Percentiles rank a stretch among this genome's conserved stretches.
Evolutionary conservation across 2,329 filamentous ascomycete species (phyloP).

Genomic region (Ophiostoma australiae): DNA sequence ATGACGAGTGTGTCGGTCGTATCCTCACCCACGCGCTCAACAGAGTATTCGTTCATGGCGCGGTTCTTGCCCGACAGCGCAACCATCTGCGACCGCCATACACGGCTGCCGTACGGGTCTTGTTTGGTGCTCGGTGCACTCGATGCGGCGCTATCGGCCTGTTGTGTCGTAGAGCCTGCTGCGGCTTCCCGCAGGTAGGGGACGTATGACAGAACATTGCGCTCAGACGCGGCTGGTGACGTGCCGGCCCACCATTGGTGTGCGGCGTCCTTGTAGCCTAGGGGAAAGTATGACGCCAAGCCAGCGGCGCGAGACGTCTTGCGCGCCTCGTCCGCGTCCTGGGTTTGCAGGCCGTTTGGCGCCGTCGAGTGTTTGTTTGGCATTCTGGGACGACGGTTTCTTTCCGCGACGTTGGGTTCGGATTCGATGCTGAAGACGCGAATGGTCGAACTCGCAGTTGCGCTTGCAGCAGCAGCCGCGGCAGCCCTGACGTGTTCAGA

Average conservation of each 20-base stretch:
- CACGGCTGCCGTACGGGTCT: slow-evolving; percentile 78
- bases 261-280: slow-evolving; percentile 87
- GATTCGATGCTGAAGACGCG: slow-evolving; percentile 25
- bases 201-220: slow-evolving; percentile 78
- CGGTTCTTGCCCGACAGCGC: slow-evolving; percentile 78
- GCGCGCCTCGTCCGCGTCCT: not conserved
- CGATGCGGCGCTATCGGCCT: slow-evolving; percentile 34
- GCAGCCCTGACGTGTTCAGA: slow-evolving; percentile 8
- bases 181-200: slow-evolving; percentile 75
- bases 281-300: slow-evolving; percentile 66
- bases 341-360: not conserved
- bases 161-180: slow-evolving; percentile 34
- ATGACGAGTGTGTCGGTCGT: slow-evolving; percentile 86
- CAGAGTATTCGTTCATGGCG: slow-evolving; percentile 85
- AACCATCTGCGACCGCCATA: slow-evolving; percentile 84
- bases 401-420: slow-evolving; percentile 22
- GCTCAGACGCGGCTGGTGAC: slow-evolving; percentile 79
- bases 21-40: slow-evolving; percentile 75
- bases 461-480: slow-evolving; percentile 16
- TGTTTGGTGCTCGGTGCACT: slow-evolving; percentile 33
- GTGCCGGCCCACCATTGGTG: slow-evolving; percentile 90
- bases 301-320: slow-evolving; percentile 27
- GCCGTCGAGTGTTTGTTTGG: not conserved
- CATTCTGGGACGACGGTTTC: slow-evolving; percentile 9
- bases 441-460: slow-evolving; percentile 8